Conservation (phyloP, 192 early-diverging fungal genomes). For the Thamnidium elegans region DNA sequence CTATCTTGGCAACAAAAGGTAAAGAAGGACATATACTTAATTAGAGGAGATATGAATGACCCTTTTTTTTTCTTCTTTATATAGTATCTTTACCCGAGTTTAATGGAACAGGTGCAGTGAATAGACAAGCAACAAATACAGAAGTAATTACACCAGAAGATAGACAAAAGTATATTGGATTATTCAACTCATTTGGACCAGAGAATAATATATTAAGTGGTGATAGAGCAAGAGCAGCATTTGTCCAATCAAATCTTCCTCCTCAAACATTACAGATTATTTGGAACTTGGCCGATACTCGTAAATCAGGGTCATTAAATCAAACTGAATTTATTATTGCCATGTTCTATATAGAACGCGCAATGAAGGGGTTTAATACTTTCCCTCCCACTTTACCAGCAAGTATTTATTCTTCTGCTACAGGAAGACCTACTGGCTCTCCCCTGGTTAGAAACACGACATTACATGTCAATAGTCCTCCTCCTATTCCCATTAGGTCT, state of each 20-base stretch:
- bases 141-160: constrained; percentile 43
- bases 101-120: constrained; percentile 5
- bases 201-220: constrained; percentile 25
- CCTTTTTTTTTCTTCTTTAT: too few species aligned
- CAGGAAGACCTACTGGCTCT: constrained; percentile 28
- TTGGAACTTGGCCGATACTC: constrained; percentile 82
- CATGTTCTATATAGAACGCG: constrained; percentile 80
- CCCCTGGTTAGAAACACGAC: constrained; percentile 8
- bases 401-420: constrained; percentile 49
- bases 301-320: constrained; percentile 66
- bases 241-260: constrained; percentile 77
- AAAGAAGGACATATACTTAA: not conserved
- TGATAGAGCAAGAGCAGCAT: constrained; percentile 68
- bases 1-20: constrained; percentile 26
- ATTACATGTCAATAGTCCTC: not conserved
- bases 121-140: too few species aligned
- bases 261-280: constrained; percentile 71
- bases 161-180: constrained; percentile 28
- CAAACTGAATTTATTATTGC: constrained; percentile 87
- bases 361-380: constrained; percentile 61
- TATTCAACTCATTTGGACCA: constrained; percentile 26
- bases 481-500: not conserved
- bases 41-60: not conserved
- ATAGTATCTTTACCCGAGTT: constrained; percentile 37
- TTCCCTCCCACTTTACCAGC: constrained; percentile 71